Evolutionary conservation across 1,284 basidiomycete genomes (phyloP), one percentile per base, ranked within the genome.

Genomic region (Sanguinoderma infundibulare): DNA sequence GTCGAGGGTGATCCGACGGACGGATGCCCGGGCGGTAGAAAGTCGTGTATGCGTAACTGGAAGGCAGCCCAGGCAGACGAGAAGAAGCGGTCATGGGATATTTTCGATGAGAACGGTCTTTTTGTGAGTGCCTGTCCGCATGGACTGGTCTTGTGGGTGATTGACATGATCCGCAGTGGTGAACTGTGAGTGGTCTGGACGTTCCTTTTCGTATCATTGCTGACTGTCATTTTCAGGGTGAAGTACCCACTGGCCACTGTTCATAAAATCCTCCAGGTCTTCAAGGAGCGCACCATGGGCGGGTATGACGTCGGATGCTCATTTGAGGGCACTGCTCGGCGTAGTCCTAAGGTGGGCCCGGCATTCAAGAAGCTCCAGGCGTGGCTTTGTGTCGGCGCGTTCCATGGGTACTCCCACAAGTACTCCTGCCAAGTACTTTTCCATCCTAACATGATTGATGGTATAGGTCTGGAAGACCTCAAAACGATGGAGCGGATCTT

Each of bases 281-380:
- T 73, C 30, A 66, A 63, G 1, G 20, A 22, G 0, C 34, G 20
- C 0, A 40, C 36, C 10, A 40, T 64, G 0, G 28, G 39, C 12
- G 60, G 57, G 2, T 79, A 75, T 60, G 74, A 78, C 55, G 76
- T 78, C 44, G 76, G 73, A 2, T 79, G 77, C 56, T 61, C 61
- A 0, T 76, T 77, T 53, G 62, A 63, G n/a, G 60, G 42, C 14
- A 79, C 75, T 0, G 59, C 75, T 8, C 26, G 32, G 2, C 53
- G 56, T 12, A 76, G 71, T 34, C n/a, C n/a, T n/a, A 70, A 67
- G 3, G 58, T 76, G 1, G 68, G 71, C 5, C 50, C 62, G 10
- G 64, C 70, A 35, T 72, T 71, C 39, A 58, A 57, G 0, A 53
- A 57, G 3, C 56, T 57, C 28, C 59, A 65, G 0, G n/a, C 50